Evolutionary conservation across 768 basidiomycete species (phyloP).

Genomic region (Boletus sp.): DNA sequence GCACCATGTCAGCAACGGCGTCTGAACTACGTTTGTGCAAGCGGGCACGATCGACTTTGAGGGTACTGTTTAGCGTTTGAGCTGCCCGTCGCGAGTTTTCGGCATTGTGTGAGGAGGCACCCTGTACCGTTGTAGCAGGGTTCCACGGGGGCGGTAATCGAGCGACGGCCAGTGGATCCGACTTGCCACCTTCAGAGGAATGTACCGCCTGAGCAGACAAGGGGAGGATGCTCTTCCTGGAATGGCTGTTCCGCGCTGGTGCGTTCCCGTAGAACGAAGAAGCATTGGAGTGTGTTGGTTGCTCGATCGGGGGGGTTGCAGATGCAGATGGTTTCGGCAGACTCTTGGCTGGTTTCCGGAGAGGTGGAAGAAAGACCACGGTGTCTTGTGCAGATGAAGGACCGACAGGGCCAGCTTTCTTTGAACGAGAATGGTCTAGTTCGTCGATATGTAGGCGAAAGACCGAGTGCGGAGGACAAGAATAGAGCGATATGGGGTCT

Average conservation of each 20-base stretch:
- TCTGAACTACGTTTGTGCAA: slow-evolving; percentile 25
- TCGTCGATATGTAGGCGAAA: slow-evolving; percentile 29
- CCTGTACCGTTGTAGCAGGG: neutral
- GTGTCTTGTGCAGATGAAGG: slow-evolving; percentile 7
- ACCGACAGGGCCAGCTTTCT: neutral
- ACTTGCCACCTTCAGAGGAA: slow-evolving; percentile 6
- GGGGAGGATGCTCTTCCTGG: slow-evolving; percentile 13
- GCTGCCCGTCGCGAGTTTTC: neutral
- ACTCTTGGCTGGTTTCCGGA: slow-evolving; percentile 3
- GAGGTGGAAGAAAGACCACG: slow-evolving; percentile 21
- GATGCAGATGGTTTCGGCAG: neutral
- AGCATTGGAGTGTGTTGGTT: neutral
- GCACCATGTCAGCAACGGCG: slow-evolving; percentile 18
- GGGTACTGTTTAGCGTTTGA: slow-evolving; percentile 5
- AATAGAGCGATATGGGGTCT: slow-evolving; percentile 25
- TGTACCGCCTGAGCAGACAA: slow-evolving; percentile 19
- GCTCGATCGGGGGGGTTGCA: neutral
- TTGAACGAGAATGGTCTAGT: slow-evolving; percentile 8
- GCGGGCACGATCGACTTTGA: slow-evolving; percentile 25
- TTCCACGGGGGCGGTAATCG: slow-evolving; percentile 30
- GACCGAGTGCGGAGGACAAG: slow-evolving; percentile 24
- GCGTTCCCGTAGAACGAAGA: slow-evolving; percentile 20
- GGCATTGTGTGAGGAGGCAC: neutral
- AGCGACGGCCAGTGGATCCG: slow-evolving; percentile 28
- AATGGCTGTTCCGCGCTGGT: neutral